Evolutionary conservation across 768 basidiomycete genomes (phyloP).

Genomic region (Crucibulum laeve): DNA sequence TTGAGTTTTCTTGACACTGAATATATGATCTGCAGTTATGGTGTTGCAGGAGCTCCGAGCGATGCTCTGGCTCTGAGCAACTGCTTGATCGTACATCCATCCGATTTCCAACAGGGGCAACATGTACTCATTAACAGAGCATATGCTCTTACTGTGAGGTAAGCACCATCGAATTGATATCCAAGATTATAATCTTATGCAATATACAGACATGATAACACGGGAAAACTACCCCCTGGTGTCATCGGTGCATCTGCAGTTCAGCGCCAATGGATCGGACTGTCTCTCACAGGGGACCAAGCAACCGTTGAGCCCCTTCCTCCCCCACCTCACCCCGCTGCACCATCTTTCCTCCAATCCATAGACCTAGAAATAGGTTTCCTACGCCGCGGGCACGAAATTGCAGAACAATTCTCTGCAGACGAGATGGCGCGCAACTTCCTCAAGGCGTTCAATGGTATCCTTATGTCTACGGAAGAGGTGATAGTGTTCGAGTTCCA

Average conservation of each 20-base stretch:
- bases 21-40: constrained; percentile 35
- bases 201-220: constrained; percentile 66
- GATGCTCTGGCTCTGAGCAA: constrained; percentile 74
- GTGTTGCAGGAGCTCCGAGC: constrained; percentile 57
- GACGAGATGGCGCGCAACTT: constrained; percentile 84
- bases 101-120: constrained; percentile 68
- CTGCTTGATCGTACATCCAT: constrained; percentile 73
- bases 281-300: constrained; percentile 73
- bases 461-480: constrained; percentile 67
- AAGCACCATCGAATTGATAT: constrained; percentile 13
- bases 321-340: constrained; percentile 40
- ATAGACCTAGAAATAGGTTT: constrained; percentile 81
- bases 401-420: constrained; percentile 70
- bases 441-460: constrained; percentile 66
- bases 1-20: background rate
- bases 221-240: constrained; percentile 63
- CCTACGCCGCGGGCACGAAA: constrained; percentile 45
- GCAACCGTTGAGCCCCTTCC: constrained; percentile 68
- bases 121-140: constrained; percentile 74
- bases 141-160: constrained; percentile 76
- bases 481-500: constrained; percentile 84
- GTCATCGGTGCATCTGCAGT: constrained; percentile 70
- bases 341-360: constrained; percentile 66
- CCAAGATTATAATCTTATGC: background rate
- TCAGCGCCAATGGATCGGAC: constrained; percentile 87